phyloP scores from a whole-genome alignment of 1,284 basidiomycete genomes.

The Moniliophthora roreri region DNA sequence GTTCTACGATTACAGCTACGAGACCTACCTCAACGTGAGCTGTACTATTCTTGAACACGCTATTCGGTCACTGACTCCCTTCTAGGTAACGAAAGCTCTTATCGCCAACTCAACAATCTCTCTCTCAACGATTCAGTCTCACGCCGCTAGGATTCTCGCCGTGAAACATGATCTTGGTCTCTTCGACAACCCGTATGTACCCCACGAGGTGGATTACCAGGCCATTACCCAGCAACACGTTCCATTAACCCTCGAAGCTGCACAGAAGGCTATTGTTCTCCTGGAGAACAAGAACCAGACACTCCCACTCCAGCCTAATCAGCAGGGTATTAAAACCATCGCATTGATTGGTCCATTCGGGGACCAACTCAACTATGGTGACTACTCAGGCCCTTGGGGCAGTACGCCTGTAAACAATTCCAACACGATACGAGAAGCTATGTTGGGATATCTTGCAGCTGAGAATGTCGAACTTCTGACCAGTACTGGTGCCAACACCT shows the following conservation, averaged over 20 bases:
- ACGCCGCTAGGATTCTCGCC: conserved; percentile 21
- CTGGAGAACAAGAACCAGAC: conserved; percentile 25
- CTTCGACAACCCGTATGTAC: conserved; percentile 26
- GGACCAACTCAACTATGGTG: conserved; percentile 28
- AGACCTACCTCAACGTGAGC: conserved; percentile 21
- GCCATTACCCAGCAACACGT: conserved; percentile 20
- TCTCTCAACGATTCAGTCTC: conserved; percentile 18
- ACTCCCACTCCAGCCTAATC: conserved; percentile 20
- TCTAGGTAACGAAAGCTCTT: conserved; percentile 20
- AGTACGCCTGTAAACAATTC: conserved; percentile 22
- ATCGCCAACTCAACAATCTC: conserved; percentile 20
- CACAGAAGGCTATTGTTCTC: conserved; percentile 24
- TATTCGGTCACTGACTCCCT: not conserved
- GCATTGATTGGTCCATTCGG: conserved; percentile 26
- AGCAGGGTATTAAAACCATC: conserved; percentile 21
- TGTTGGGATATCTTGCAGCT: conserved; percentile 20
- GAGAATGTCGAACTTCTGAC: conserved; percentile 22
- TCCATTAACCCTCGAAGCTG: conserved; percentile 26
- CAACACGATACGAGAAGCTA: conserved; percentile 25
- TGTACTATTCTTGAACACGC: not conserved
- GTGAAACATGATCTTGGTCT: conserved; percentile 29
- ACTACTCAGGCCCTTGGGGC: conserved; percentile 29
- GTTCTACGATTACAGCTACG: conserved; percentile 26
- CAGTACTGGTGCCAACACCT: conserved; percentile 26
- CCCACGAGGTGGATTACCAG: conserved; percentile 18